Conservation (phyloP, 1,284 basidiomycete genomes). For the Cutaneotrichosporon cutaneum region DNA sequence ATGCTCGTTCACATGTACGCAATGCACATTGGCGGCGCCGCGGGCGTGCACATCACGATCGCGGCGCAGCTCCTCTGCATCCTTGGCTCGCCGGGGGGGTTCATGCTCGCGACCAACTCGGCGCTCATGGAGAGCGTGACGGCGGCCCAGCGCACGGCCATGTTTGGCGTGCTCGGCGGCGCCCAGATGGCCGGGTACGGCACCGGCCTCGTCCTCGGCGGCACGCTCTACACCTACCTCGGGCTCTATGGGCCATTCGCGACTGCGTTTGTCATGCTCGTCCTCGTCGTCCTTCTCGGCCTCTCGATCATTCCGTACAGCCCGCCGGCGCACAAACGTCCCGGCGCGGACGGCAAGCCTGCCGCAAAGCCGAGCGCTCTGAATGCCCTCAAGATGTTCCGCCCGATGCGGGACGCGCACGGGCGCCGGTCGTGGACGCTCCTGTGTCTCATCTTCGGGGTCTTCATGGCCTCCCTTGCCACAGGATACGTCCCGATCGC, state of each 20-base stretch:
- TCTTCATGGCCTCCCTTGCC: background rate
- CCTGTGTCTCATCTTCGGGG: background rate
- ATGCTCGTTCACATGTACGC: background rate
- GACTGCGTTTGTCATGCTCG: background rate
- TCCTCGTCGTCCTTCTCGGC: background rate
- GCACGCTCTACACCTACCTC: background rate
- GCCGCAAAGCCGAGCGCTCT: background rate
- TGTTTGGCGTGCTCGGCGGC: constrained; percentile 2
- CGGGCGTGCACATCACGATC: background rate
- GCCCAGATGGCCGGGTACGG: constrained; percentile 1
- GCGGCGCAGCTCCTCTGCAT: background rate
- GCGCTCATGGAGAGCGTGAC: background rate
- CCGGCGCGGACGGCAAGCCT: background rate
- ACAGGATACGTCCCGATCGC: background rate
- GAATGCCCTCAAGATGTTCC: background rate
- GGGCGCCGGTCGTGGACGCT: background rate
- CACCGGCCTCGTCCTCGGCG: background rate
- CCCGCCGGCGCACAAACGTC: background rate
- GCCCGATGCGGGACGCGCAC: background rate
- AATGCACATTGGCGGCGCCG: background rate
- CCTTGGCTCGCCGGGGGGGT: background rate
- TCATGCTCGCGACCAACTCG: constrained; percentile 3
- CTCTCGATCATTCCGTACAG: background rate
- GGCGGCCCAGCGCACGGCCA: background rate
- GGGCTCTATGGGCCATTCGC: background rate